Evolutionary conservation across 441 rosid species (phyloP).

Genomic region (Gossypium schwendimanii): DNA sequence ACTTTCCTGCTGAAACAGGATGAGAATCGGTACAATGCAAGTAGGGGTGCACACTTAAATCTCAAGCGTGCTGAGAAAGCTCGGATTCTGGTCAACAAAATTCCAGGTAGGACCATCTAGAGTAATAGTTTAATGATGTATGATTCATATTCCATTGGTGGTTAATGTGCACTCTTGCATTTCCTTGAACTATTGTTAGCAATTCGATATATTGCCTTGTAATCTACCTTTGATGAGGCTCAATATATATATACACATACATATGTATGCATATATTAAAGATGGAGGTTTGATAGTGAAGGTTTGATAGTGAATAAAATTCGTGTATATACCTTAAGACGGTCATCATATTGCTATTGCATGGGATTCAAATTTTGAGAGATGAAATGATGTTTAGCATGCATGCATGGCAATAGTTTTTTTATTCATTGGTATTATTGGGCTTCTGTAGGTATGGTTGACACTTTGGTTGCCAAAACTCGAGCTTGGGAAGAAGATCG

Average conservation of each 20-base stretch:
- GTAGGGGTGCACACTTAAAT: constrained; percentile 92
- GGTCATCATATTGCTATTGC: not conserved
- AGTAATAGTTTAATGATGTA: not conserved
- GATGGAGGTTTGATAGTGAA: not conserved
- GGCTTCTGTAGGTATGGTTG: constrained; percentile 61
- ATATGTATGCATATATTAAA: not conserved
- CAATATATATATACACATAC: not conserved
- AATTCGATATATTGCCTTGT: not conserved
- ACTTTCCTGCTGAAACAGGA: constrained; percentile 49
- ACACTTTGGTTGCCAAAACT: constrained; percentile 75
- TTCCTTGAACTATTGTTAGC: not conserved
- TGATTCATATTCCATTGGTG: not conserved
- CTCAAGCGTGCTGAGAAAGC: constrained; percentile 99
- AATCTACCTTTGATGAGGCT: not conserved
- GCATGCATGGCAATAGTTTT: not conserved
- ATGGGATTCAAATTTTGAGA: not conserved
- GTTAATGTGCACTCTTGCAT: not conserved
- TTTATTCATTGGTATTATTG: constrained; percentile 4
- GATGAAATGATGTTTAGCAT: not conserved
- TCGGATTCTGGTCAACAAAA: constrained; percentile 81
- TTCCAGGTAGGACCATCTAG: constrained; percentile 55
- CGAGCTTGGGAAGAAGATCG: constrained; percentile 93
- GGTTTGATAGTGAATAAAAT: not conserved
- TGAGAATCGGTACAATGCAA: constrained; percentile 85
- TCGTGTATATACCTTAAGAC: not conserved